Conservation (phyloP, 495 filamentous ascomycete species). For the Choiromyces venosus region DNA sequence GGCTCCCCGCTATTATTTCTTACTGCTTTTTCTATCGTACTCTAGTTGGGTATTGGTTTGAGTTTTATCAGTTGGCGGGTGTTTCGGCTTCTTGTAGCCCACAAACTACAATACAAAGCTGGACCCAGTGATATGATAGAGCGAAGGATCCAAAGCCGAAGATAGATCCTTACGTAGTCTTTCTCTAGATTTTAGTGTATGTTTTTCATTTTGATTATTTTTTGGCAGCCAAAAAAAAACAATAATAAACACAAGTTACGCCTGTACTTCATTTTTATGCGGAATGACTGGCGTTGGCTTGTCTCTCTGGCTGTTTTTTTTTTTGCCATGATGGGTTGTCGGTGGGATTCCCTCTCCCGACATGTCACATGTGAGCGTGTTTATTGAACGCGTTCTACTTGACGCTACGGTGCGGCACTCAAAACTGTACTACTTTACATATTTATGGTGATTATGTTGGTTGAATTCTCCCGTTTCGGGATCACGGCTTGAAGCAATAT, state of each 20-base stretch:
- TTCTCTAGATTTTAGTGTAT: not conserved
- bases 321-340: not conserved
- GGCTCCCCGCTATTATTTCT: not conserved
- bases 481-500: constrained; percentile 14
- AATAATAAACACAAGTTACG: constrained; percentile 4
- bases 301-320: not conserved
- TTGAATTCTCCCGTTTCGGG: constrained; percentile 21
- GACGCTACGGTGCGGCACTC: constrained; percentile 17
- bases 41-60: not conserved
- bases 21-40: not conserved
- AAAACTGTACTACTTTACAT: constrained; percentile 19
- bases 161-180: not conserved
- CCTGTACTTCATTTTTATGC: not conserved
- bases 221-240: not conserved
- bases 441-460: constrained; percentile 21
- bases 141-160: not conserved
- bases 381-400: constrained; percentile 25
- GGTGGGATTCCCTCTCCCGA: constrained; percentile 14
- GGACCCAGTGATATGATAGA: not conserved
- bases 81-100: not conserved
- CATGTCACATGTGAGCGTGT: constrained; percentile 39
- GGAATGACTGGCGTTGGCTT: not conserved
- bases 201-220: not conserved
- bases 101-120: not conserved
- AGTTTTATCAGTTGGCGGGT: not conserved